These are phyloP conservation scores for Mycena sanguinolenta DNA, from an alignment of 768 basidiomycete genomes.

Conservation along the genomic window DNA sequence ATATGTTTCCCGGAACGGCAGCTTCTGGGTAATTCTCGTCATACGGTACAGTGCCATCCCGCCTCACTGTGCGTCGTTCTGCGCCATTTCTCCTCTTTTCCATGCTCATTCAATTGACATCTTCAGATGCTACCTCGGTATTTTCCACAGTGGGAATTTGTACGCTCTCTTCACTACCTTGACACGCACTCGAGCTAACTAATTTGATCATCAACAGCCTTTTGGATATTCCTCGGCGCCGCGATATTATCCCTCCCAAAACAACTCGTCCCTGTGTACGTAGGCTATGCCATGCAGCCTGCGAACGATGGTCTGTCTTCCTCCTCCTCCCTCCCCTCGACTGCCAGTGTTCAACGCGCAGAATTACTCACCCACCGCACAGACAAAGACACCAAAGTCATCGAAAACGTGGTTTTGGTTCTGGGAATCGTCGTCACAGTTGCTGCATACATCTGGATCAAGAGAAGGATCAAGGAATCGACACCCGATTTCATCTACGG, in stretches of 20 bases:
- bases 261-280: slow-evolving; percentile 54
- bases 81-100: no score
- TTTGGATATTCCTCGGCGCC: slow-evolving; percentile 50
- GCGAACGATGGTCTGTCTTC: background rate
- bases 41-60: slow-evolving; percentile 60
- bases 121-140: slow-evolving; percentile 43
- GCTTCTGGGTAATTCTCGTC: slow-evolving; percentile 69
- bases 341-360: background rate
- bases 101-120: background rate
- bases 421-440: slow-evolving; percentile 7
- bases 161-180: background rate
- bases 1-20: slow-evolving; percentile 72
- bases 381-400: slow-evolving; percentile 1
- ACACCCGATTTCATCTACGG: background rate
- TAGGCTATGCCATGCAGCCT: slow-evolving; percentile 31
- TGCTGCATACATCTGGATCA: slow-evolving; percentile 9
- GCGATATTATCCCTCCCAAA: slow-evolving; percentile 51
- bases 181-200: background rate
- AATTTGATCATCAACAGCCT: slow-evolving; percentile 10
- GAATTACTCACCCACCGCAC: background rate
- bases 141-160: slow-evolving; percentile 49
- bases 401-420: slow-evolving; percentile 3
- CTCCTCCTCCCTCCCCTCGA: background rate
- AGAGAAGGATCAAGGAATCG: background rate
- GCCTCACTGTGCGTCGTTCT: slow-evolving; percentile 28